These are phyloP conservation scores for Nidula niveotomentosa DNA, from an alignment of 1,284 basidiomycete species.

Conservation along the genomic window DNA sequence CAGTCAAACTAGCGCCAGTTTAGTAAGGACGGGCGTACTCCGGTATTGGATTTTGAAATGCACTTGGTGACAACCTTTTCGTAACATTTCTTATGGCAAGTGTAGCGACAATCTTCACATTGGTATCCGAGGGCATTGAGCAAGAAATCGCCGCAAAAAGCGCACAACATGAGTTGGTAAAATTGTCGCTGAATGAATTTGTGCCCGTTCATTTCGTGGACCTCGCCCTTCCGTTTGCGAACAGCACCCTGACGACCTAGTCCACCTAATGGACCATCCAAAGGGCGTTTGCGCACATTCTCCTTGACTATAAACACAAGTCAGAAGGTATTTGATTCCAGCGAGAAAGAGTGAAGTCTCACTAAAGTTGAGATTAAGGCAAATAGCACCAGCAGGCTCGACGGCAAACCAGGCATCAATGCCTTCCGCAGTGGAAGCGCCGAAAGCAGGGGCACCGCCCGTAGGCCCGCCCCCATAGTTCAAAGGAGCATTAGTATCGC, in stretches of 20 bases:
- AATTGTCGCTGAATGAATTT: conserved; percentile 98
- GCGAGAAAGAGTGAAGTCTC: conserved; percentile 27
- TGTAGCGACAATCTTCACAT: conserved; percentile 99
- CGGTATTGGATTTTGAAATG: conserved; percentile 95
- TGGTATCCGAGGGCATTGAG: conserved; percentile 98
- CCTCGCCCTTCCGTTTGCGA: conserved; percentile 96
- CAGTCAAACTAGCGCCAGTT: background rate
- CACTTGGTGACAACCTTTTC: conserved; percentile 99
- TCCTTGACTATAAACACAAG: conserved; percentile 75
- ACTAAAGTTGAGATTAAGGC: conserved; percentile 89
- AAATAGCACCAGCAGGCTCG: conserved; percentile 95
- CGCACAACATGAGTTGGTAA: conserved; percentile 98
- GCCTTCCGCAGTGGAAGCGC: conserved; percentile 57
- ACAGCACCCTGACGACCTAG: conserved; percentile 98
- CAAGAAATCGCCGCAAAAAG: conserved; percentile 96
- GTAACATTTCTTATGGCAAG: conserved; percentile 99
- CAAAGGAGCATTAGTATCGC: conserved; percentile 60
- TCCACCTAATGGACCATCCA: conserved; percentile 82
- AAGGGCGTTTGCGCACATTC: conserved; percentile 91
- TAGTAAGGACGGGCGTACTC: conserved; percentile 53
- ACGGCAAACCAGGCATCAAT: conserved; percentile 98
- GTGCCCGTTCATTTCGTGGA: conserved; percentile 99
- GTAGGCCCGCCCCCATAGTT: conserved; percentile 39
- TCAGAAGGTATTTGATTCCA: background rate
- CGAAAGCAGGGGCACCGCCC: conserved; percentile 25